Evolutionary conservation across 495 filamentous ascomycete species (phyloP).

Genomic region (Aspergillus baeticus): DNA sequence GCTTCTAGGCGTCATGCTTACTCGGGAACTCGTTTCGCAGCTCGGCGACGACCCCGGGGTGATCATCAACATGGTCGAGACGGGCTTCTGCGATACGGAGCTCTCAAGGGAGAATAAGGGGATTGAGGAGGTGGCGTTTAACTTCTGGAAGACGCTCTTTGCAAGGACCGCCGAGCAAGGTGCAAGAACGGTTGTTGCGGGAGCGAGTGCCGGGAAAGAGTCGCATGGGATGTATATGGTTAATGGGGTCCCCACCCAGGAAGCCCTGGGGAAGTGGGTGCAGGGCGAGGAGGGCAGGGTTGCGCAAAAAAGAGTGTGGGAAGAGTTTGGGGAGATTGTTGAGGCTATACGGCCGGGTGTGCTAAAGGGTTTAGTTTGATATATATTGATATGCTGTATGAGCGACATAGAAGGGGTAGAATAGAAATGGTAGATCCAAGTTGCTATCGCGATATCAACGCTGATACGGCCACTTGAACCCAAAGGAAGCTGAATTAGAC

Average conservation of each 20-base stretch:
- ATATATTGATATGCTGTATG: no score
- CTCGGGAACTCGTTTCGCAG: neutral
- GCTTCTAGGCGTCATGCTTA: constrained; percentile 5
- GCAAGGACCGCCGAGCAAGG: constrained; percentile 6
- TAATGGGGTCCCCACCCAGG: neutral
- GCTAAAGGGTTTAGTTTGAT: constrained; percentile 19
- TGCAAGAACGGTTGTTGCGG: neutral
- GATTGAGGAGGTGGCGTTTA: neutral
- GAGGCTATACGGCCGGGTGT: constrained; percentile 47
- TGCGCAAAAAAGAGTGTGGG: constrained; percentile 51
- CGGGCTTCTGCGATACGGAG: constrained; percentile 9
- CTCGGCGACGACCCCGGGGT: neutral
- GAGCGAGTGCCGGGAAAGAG: neutral
- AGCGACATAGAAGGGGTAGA: no score
- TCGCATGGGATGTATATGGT: constrained; percentile 6
- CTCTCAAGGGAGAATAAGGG: neutral
- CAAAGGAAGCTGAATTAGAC: no score
- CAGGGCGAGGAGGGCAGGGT: constrained; percentile 12
- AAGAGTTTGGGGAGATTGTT: constrained; percentile 49
- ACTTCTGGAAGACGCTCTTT: neutral
- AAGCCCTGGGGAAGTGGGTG: neutral
- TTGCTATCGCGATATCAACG: no score
- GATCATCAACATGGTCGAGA: constrained; percentile 11
- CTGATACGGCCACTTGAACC: no score
- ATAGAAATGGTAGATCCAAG: no score